These are phyloP conservation scores for Ceriops tagal DNA, from an alignment of 345 rosid genomes.

Conservation along the genomic window DNA sequence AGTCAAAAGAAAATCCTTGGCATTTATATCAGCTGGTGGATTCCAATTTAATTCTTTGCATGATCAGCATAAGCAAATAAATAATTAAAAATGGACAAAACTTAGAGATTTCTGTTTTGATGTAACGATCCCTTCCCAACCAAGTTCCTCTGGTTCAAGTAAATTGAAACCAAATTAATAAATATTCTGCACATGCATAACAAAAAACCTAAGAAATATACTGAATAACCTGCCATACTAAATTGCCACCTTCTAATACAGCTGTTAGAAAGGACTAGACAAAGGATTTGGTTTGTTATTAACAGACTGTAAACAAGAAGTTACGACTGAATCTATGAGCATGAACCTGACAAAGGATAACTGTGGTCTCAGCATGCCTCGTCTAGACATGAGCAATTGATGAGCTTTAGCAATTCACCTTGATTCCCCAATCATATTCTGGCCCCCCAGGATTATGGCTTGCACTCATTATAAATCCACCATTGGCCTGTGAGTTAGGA, in stretches of 20 bases:
- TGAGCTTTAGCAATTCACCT: conserved; percentile 46
- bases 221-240: neutral
- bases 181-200: too few relatives aligned
- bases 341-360: neutral
- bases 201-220: neutral
- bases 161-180: neutral
- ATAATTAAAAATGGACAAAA: neutral
- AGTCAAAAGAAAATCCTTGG: conserved; percentile 4
- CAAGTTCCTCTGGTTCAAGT: neutral
- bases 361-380: neutral
- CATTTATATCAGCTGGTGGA: conserved; percentile 6
- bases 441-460: conserved; percentile 97
- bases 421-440: conserved; percentile 95
- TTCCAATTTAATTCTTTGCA: neutral
- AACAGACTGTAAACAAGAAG: neutral
- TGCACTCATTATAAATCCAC: conserved; percentile 97
- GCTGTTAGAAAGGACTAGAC: neutral
- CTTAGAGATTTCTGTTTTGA: neutral
- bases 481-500: conserved; percentile 56
- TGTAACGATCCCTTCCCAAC: too few relatives aligned
- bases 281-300: too few relatives aligned
- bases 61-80: neutral
- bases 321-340: neutral
- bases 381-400: conserved; percentile 1
- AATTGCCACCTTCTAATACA: neutral